A percentile compares a stretch with the other conserved stretches of the same genome.
Conservation (phyloP, 495 filamentous ascomycete genomes). For the Penicillium angulare region DNA sequence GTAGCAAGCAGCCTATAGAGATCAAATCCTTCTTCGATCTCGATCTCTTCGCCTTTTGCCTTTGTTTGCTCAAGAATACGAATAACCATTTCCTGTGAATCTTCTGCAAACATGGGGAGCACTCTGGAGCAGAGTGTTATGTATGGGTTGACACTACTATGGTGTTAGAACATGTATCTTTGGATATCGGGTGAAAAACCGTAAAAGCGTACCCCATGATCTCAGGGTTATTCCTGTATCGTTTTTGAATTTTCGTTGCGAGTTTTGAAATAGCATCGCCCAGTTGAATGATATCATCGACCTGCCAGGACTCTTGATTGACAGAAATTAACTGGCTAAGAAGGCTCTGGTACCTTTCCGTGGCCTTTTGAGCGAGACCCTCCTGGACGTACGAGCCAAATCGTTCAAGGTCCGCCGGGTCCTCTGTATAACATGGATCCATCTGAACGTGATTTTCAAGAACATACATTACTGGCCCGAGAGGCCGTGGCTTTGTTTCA, state of each 20-base stretch:
- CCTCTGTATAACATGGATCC: constrained; percentile 72
- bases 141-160: constrained; percentile 67
- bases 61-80: constrained; percentile 73
- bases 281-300: constrained; percentile 81
- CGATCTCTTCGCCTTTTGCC: constrained; percentile 68
- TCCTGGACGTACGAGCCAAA: constrained; percentile 69
- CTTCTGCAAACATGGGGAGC: constrained; percentile 85
- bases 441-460: constrained; percentile 78
- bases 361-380: constrained; percentile 71
- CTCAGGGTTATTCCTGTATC: constrained; percentile 83
- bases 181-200: background rate
- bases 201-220: constrained; percentile 68
- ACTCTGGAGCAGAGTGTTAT: constrained; percentile 77
- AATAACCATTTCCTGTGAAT: constrained; percentile 76
- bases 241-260: constrained; percentile 82
- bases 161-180: constrained; percentile 19
- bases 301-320: constrained; percentile 75
- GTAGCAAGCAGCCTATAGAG: constrained; percentile 84
- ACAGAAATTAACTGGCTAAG: constrained; percentile 72
- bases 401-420: constrained; percentile 62
- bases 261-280: constrained; percentile 81
- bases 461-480: constrained; percentile 79
- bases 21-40: constrained; percentile 88
- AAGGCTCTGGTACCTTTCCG: constrained; percentile 67
- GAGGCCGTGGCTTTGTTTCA: constrained; percentile 74